Base-by-base conservation (phyloP, 2,329 filamentous ascomycete genomes). In the Pseudocercospora pini-densiflorae region DNA sequence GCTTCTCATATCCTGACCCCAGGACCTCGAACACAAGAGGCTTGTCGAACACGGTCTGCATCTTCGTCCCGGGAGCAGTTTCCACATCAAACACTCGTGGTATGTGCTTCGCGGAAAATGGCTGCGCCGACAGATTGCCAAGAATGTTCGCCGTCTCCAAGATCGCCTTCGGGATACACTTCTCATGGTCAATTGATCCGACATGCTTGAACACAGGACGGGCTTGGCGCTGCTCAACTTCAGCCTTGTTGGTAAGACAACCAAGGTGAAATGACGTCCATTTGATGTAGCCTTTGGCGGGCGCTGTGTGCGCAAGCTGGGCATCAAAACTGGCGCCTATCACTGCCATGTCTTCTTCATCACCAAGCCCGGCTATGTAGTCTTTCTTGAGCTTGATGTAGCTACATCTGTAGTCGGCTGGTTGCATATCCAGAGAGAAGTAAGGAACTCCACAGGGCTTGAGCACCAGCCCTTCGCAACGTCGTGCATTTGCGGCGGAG, bases 371-470 rank as follows among this genome's bases (percentile, higher is more conserved):
- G 27, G 86, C 84, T 43, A 97, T 86, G 73, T 96, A 97, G 74
- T 95, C 92, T 73, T 93, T 93, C 78, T 97, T 97, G 49, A 97
- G 79, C 79, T 97, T 97, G 74, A 97, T 92, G 76, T 88, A 75
- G 24, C 71, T 70, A 29, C 67, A 67, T 23, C 63, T 65, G 29
- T 69, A 69, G n/a, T 64, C 65, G 2, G 66, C 60, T 65, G 68
- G 9, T 69, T 66, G 53, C 21, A 62, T 49, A 12, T 68, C 71
- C 5, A 76, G 65, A 5, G 80, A 73, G 68, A 97, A 92, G 75
- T 97, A 97, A 0, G 93, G 88, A 24, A 91, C 88, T 66, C 93
- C 89, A 61, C 82, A 83, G 0, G 90, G 88, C 78, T 97, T 97
- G 59, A 97, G 77, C 0, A 97, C 89, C 16, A 95, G 83, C 0